Evolutionary conservation across 2,329 filamentous ascomycete genomes (phyloP).

Genomic region (Pleurostoma richardsiae): DNA sequence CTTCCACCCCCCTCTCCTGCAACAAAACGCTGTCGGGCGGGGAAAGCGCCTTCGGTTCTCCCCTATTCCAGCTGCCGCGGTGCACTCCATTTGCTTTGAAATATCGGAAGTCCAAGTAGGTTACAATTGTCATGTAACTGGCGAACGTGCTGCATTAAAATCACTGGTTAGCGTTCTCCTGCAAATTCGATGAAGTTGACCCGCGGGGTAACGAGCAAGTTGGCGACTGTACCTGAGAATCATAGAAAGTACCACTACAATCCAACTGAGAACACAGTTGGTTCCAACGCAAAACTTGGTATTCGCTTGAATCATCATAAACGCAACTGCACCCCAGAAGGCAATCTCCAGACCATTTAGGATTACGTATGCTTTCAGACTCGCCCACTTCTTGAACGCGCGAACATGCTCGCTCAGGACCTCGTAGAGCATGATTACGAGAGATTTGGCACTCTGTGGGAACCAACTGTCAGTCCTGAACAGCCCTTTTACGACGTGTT

Average conservation of each 20-base stretch:
- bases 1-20: background rate
- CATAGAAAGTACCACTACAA: slow-evolving; percentile 2
- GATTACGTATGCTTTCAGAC: slow-evolving; percentile 32
- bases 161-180: background rate
- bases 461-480: background rate
- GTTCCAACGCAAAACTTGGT: slow-evolving; percentile 9
- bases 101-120: background rate
- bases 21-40: background rate
- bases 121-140: background rate
- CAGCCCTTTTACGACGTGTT: background rate
- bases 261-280: slow-evolving; percentile 12
- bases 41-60: background rate
- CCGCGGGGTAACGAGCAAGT: background rate
- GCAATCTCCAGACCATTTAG: slow-evolving; percentile 33
- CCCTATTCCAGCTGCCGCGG: background rate
- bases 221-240: slow-evolving; percentile 7
- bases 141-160: background rate
- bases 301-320: slow-evolving; percentile 18
- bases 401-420: slow-evolving; percentile 27
- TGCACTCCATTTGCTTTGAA: background rate
- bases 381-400: slow-evolving; percentile 26
- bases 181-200: background rate
- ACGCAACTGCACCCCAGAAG: slow-evolving; percentile 32
- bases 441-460: slow-evolving; percentile 26
- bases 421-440: slow-evolving; percentile 33